A percentile compares a stretch with the other conserved stretches of the same genome.
Conservation (phyloP, 768 basidiomycete genomes). For the Fistulinella prunicolor region DNA sequence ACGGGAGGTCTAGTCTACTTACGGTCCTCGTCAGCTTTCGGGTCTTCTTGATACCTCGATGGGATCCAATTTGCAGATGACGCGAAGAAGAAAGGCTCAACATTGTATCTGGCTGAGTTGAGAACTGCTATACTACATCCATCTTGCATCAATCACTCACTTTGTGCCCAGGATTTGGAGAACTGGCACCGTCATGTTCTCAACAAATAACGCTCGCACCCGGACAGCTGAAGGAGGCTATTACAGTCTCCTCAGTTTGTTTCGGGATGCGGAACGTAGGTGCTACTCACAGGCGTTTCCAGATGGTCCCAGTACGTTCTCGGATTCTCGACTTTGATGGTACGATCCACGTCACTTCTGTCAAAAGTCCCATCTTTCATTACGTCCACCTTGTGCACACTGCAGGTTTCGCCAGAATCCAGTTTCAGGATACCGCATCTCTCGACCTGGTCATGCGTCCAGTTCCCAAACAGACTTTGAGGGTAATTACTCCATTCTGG, state of each 20-base stretch:
- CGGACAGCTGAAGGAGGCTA: slow-evolving; percentile 38
- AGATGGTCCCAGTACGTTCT: slow-evolving; percentile 33
- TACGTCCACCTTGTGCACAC: slow-evolving; percentile 27
- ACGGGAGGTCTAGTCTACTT: slow-evolving; percentile 34
- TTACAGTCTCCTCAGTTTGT: background rate
- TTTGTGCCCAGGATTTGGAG: slow-evolving; percentile 56
- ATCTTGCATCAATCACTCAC: slow-evolving; percentile 31
- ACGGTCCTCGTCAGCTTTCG: slow-evolving; percentile 46
- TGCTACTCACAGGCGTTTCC: slow-evolving; percentile 32
- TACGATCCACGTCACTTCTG: background rate
- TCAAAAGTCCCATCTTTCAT: slow-evolving; percentile 17
- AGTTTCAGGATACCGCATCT: slow-evolving; percentile 28
- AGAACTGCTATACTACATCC: background rate
- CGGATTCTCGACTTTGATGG: slow-evolving; percentile 11
- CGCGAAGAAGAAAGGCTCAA: slow-evolving; percentile 66
- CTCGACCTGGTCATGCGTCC: slow-evolving; percentile 32
- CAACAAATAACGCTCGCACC: slow-evolving; percentile 50
- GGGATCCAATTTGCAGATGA: slow-evolving; percentile 68
- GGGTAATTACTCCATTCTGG: slow-evolving; percentile 31
- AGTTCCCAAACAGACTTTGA: slow-evolving; percentile 33
- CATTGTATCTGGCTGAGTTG: slow-evolving; percentile 40
- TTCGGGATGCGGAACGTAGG: background rate
- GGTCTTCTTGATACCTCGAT: slow-evolving; percentile 57
- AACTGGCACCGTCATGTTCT: slow-evolving; percentile 47
- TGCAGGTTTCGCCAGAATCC: slow-evolving; percentile 5